Conservation (phyloP, 176 grass and related monocot species). For the Eragrostis curvula region DNA sequence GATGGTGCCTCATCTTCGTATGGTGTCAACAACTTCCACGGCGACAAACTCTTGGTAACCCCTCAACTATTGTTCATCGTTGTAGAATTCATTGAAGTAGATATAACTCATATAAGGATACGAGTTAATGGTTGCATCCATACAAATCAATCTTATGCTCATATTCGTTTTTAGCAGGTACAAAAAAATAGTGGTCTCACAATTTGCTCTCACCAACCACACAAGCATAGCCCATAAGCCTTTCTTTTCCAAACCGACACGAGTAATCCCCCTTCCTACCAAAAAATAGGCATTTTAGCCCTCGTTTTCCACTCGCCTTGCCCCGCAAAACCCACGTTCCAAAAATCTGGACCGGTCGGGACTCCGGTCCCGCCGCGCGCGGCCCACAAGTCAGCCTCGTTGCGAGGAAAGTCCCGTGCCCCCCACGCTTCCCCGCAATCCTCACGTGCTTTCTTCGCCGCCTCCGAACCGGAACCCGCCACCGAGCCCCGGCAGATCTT, state of each 20-base stretch:
- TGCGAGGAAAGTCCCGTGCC: background rate
- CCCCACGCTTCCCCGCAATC: constrained; percentile 4
- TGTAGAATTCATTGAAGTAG: too few relatives aligned
- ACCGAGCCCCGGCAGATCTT: constrained; percentile 14
- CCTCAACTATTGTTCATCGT: background rate
- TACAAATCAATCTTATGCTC: background rate
- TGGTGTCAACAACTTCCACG: background rate
- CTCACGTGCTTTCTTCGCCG: constrained; percentile 49
- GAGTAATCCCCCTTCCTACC: background rate
- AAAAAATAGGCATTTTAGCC: background rate
- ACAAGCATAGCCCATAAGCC: background rate
- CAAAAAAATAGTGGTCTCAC: background rate
- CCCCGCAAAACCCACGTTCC: constrained; percentile 27
- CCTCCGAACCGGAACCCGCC: background rate
- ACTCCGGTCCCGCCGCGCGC: background rate
- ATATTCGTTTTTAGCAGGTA: background rate
- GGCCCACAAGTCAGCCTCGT: constrained; percentile 42
- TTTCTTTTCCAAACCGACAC: constrained; percentile 1
- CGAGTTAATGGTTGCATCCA: background rate
- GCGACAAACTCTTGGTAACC: background rate
- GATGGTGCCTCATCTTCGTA: background rate
- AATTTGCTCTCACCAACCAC: background rate
- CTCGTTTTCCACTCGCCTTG: constrained; percentile 36
- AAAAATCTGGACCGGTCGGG: background rate
- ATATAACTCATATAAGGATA: background rate